phyloP scores from a whole-genome alignment of 129 eudicot species.

The sunflower (Helianthus annuus) region HanXRQr2.0-SUNRISE NC_035443.2:4452497-4452996 shows the following conservation, averaged over 20 bases:
- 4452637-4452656: not conserved
- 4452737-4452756: not conserved
- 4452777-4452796: too few relatives aligned
- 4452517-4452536: conserved; percentile 41
- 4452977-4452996: too few relatives aligned
- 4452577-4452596: not conserved
- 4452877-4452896: too few relatives aligned
- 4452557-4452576: conserved; percentile 20
- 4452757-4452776: not conserved
- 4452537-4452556: conserved; percentile 37
- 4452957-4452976: too few relatives aligned
- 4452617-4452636: conserved; percentile 1
- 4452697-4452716: not conserved
- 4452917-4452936: too few relatives aligned
- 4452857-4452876: too few relatives aligned
- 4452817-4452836: too few relatives aligned
- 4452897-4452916: too few relatives aligned
- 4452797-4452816: too few relatives aligned
- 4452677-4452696: conserved; percentile 23
- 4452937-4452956: too few relatives aligned
- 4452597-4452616: not conserved
- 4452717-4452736: conserved; percentile 4
- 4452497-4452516: too few relatives aligned
- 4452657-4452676: conserved; percentile 11
- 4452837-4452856: too few relatives aligned